phyloP scores from a whole-genome alignment of 257 asterid species.

The Petrea volubilis region DNA sequence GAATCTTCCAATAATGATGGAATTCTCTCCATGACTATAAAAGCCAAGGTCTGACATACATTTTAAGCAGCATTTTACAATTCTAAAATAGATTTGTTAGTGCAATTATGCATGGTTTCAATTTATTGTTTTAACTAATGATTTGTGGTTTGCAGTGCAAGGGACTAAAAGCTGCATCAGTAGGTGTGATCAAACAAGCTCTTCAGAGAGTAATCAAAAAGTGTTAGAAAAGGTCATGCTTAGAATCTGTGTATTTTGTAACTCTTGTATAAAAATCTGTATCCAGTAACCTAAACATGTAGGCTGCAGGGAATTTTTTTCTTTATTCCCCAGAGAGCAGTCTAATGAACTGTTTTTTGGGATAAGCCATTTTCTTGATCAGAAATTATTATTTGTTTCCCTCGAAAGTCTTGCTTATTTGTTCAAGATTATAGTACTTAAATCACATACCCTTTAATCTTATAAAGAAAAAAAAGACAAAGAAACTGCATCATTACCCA shows the following conservation, averaged over 20 bases:
- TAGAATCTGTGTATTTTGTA: constrained; percentile 6
- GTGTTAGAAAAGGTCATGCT: constrained; percentile 37
- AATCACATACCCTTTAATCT: no score
- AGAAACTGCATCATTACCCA: no score
- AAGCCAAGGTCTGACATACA: constrained; percentile 65
- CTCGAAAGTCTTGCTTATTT: no score
- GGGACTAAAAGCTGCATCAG: constrained; percentile 61
- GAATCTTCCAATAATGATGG: constrained; percentile 77
- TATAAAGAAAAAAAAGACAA: no score
- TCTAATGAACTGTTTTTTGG: constrained; percentile 8
- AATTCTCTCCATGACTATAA: constrained; percentile 50
- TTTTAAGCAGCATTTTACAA: no score
- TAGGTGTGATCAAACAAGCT: constrained; percentile 58
- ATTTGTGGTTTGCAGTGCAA: constrained; percentile 39
- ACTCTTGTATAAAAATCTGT: constrained; percentile 26
- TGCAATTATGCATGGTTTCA: no score
- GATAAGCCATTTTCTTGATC: constrained; percentile 1
- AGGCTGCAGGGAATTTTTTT: constrained; percentile 5
- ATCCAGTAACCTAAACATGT: constrained; percentile 5
- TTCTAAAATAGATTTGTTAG: no score
- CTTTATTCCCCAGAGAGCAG: constrained; percentile 22
- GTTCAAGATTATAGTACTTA: background rate
- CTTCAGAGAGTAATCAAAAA: constrained; percentile 53
- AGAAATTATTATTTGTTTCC: background rate
- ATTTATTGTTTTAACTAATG: constrained; percentile 13